Evolutionary conservation across 2,329 filamentous ascomycete species (phyloP), one percentile per base, ranked within the genome.

Genomic region (Diaporthe batatas): DNA sequence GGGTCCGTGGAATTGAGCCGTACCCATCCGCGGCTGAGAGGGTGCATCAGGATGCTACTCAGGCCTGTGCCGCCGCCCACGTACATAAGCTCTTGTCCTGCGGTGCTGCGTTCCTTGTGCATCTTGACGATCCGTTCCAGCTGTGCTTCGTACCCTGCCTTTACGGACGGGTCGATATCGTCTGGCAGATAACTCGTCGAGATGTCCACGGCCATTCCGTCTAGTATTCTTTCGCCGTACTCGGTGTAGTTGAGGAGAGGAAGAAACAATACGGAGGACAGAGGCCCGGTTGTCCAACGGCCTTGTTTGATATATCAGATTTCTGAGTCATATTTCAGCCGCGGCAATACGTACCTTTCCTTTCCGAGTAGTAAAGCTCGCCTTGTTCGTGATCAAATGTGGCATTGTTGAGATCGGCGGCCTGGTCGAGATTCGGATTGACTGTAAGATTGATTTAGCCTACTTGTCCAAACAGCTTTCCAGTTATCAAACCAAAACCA

Each of bases 1-100:
- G 83, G 79, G 53, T 84, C 81, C 0, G 82, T 68, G 2, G 83
- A 84, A 6, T 79, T 79, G 70, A 91, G 87, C 36, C 68, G 51
- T 2, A 72, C 59, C 6, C 51, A 49, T 32, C 70, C 70, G 32
- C 58, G 64, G 58, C 70, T 72, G 36, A 58, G 59, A 18, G 70
- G 70, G 11, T 72, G 70, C 16, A 72, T 39, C 25, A 72, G 34
- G 34, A 59, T 42, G 34, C 36, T 42, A n/a, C 12, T 25, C n/a
- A 59, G 6, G 5, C n/a, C 7, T 10, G 36, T 59, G 14, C 55
- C 55, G 5, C 55, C 55, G n/a, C 55, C 55, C 12, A 25, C 7
- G 1, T 59, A 59, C 55, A 59, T 25, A 34, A 59, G 55, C n/a
- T 59, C 55, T 21, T 59, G 55, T 10, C 12, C 55, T 12, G 34